Evolutionary conservation across 2,329 filamentous ascomycete species (phyloP).

Genomic region (Didymella segeticola): DNA sequence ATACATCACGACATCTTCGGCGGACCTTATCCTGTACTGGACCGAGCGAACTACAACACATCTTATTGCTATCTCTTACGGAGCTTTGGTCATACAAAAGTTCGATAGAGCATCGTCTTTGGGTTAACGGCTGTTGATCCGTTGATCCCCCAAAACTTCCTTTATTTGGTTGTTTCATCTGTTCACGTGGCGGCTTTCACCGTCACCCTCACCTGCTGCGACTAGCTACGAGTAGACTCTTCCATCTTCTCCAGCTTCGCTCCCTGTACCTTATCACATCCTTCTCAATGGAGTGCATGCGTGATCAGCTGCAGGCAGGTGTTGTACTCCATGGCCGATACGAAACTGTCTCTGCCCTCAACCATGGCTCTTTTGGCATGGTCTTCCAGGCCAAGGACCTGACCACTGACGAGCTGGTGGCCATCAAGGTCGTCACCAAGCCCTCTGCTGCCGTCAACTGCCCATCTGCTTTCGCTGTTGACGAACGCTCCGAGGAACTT

Average conservation of each 20-base stretch:
- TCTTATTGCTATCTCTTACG: constrained; percentile 46
- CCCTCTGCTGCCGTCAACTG: constrained; percentile 66
- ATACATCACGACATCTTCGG: constrained; percentile 40
- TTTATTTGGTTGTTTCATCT: constrained; percentile 31
- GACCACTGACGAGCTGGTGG: constrained; percentile 78
- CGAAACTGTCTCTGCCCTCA: constrained; percentile 89
- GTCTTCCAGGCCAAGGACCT: constrained; percentile 91
- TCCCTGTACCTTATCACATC: constrained; percentile 24
- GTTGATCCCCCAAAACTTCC: constrained; percentile 45
- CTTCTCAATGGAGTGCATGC: constrained; percentile 79
- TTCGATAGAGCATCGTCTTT: constrained; percentile 48
- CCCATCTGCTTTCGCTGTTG: constrained; percentile 71
- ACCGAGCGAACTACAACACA: constrained; percentile 17
- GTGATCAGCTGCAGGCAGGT: constrained; percentile 79
- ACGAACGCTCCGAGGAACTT: constrained; percentile 83
- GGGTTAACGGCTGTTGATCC: constrained; percentile 42
- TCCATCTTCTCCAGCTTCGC: constrained; percentile 43
- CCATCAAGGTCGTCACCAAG: constrained; percentile 97
- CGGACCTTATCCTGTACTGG: constrained; percentile 4
- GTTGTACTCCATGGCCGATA: constrained; percentile 88
- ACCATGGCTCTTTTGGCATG: constrained; percentile 98
- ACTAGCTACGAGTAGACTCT: constrained; percentile 40
- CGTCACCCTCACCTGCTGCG: constrained; percentile 29
- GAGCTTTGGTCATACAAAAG: constrained; percentile 44
- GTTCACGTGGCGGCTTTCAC: constrained; percentile 26